Conservation (phyloP, 2,329 filamentous ascomycete genomes). For the Aspergillus amoenus region DNA sequence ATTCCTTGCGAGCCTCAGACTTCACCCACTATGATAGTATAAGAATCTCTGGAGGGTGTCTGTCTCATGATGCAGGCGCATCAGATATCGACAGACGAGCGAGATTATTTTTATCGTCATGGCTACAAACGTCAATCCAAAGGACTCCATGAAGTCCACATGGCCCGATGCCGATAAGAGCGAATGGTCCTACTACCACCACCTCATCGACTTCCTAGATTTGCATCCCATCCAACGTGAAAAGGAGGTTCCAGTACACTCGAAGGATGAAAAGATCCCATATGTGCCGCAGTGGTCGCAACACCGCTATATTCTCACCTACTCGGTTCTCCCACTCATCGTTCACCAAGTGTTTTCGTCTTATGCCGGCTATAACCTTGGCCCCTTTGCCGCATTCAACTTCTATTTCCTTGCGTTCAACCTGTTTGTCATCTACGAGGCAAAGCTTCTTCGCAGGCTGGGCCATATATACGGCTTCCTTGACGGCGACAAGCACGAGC, state of each 20-base stretch:
- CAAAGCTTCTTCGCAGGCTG: slow-evolving; percentile 12
- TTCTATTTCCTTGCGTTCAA: slow-evolving; percentile 15
- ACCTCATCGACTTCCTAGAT: slow-evolving; percentile 26
- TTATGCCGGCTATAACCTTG: slow-evolving; percentile 12
- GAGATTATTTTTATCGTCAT: slow-evolving; percentile 9
- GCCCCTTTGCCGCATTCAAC: slow-evolving; percentile 9
- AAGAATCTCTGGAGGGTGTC: background rate
- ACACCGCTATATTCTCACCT: slow-evolving; percentile 14
- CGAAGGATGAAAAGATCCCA: slow-evolving; percentile 16
- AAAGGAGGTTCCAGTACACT: slow-evolving; percentile 22
- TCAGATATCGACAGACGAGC: background rate
- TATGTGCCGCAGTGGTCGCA: slow-evolving; percentile 16
- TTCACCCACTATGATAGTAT: background rate
- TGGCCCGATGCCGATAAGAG: slow-evolving; percentile 26
- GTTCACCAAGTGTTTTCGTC: slow-evolving; percentile 14
- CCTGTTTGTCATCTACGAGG: slow-evolving; percentile 11
- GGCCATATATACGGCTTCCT: slow-evolving; percentile 15
- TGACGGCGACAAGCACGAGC: slow-evolving; percentile 19
- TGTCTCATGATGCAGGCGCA: background rate
- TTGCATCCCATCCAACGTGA: slow-evolving; percentile 25
- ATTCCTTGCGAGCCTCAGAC: slow-evolving; percentile 8
- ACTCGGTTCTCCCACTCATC: slow-evolving; percentile 13
- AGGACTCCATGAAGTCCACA: slow-evolving; percentile 34
- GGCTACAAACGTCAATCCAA: slow-evolving; percentile 23
- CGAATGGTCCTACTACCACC: slow-evolving; percentile 27